Base-by-base conservation (phyloP, 2,329 filamentous ascomycete genomes). In the Fusarium globosum region DNA sequence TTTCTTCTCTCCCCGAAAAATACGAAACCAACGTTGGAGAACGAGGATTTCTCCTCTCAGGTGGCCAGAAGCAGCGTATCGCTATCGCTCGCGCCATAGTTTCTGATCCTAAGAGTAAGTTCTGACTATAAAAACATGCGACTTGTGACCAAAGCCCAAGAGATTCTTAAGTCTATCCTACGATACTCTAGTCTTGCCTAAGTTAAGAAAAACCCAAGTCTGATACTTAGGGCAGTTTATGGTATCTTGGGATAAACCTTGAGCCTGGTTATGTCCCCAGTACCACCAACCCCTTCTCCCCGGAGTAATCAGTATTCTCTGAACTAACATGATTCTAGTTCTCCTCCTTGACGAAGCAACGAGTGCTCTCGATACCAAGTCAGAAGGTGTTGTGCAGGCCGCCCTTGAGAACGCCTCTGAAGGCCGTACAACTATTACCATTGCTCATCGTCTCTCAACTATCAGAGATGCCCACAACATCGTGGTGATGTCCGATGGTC, bases 11-110 rank as follows among this genome's bases (percentile, higher is more conserved):
- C 3, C 95, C 96, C 0, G 93, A 98, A 75, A 93, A 93, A 4
- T 98, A 98, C 78, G 90, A 97, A 74, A 98, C 96, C 0, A 92
- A 97, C 74, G 96, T 98, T n/a, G 96, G 96, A 64, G 95, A 98
- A 82, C 92, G 95, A 71, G 96, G 96, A 15, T 97, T 97, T 80
- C 85, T 98, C 59, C 87, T 99, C 14, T 97, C 94, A 62, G 96
- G 96, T 81, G 96, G 96, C 41, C 96, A 99, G 83, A 97, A 98
- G 82, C 96, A 98, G 83, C 94, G 96, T 76, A 97, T 98, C 79
- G 95, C 96, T 18, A 98, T 98, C 82, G 95, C 96, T 13, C 89
- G 95, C 78, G 95, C 95, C 43, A 90, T 98, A 64, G 94, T 98
- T 36, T 96, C 93, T 23, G 93, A 98, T 77, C 96, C 96, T 1